Evolutionary conservation across 1,139 yeast genomes (phyloP), one percentile per base, ranked within the genome.

Genomic region (Kodamaea fungicola): DNA sequence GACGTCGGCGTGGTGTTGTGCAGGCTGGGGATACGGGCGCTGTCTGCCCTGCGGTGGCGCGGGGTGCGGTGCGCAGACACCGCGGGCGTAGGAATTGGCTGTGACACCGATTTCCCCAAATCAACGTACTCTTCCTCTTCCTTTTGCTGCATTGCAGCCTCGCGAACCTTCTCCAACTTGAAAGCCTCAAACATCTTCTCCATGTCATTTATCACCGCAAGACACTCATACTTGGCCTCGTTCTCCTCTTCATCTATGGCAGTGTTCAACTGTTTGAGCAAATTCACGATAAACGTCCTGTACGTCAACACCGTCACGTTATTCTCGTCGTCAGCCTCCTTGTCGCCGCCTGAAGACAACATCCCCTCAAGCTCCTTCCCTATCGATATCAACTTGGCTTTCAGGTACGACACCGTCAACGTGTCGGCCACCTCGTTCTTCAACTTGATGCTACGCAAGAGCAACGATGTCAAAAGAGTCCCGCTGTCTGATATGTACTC

Each of bases 401-500:
- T 74, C 51, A 75, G 74, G 50, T 78, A 78, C 5, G 77, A 68
- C 12, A 78, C 70, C 2, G 78, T 71, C 25, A 78, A 61, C 42
- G 66, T 63, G 42, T 76, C 80, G n/a, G 68, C 62, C 12, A 76
- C 56, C 34, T 61, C 64, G 43, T 70, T 71, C 43, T 76, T 76
- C 34, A 76, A 50, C 49, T 68, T 71, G 39, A 78, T 75, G 38
- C 64, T 68, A 28, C 81, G 56, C 39, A 78, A 54, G 5, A 70
- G 54, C 33, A 78, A 58, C 36, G 78, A 73, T 6, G 81, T 74
- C 29, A 78, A 56, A 24, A 77, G 59, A 2, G 83, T 74, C 2
- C 84, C 84, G 31, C 79, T 74, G 49, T 78, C 84, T 42, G 74
- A 67, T 7, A 78, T 66, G 43, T 67, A 70, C 45, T 78, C 80